Evolutionary conservation across 306 rosid genomes (phyloP).

Genomic region (Vachellia pachyceras): DNA sequence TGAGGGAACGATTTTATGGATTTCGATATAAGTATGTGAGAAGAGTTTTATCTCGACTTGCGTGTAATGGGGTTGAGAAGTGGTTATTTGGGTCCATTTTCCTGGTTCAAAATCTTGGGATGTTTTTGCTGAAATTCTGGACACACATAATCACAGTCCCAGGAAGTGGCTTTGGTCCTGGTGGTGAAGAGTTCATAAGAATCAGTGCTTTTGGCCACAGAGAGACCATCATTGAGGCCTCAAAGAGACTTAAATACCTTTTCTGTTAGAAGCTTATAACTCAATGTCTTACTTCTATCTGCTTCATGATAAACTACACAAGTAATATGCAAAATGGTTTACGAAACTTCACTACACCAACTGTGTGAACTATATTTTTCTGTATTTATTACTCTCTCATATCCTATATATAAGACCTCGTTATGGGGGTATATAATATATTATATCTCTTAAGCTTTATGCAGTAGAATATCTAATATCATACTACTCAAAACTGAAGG

Average conservation of each 20-base stretch:
- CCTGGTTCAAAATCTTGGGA: conserved; percentile 78
- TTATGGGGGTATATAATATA: background rate
- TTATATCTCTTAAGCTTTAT: background rate
- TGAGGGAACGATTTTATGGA: too few relatives aligned
- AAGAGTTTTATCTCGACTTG: too few relatives aligned
- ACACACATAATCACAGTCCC: conserved; percentile 67
- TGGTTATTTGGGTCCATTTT: conserved; percentile 80
- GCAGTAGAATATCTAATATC: background rate
- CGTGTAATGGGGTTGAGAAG: too few relatives aligned
- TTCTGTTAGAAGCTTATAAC: conserved; percentile 16
- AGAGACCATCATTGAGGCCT: conserved; percentile 62
- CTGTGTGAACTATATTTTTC: conserved; percentile 24
- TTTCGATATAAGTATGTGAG: too few relatives aligned
- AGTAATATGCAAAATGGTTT: conserved; percentile 30
- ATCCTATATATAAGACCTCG: too few relatives aligned
- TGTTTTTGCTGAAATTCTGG: conserved; percentile 62
- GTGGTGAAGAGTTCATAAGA: conserved; percentile 66
- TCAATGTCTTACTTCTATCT: conserved; percentile 18
- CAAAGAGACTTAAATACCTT: conserved; percentile 53
- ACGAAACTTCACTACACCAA: background rate
- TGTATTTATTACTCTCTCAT: background rate
- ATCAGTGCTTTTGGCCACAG: conserved; percentile 61
- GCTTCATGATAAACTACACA: conserved; percentile 22
- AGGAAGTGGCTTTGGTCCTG: conserved; percentile 73
- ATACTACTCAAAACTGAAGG: background rate